Base-by-base conservation (phyloP, 352 stramenopile genomes). In the Phytopythium kandeliae region DNA sequence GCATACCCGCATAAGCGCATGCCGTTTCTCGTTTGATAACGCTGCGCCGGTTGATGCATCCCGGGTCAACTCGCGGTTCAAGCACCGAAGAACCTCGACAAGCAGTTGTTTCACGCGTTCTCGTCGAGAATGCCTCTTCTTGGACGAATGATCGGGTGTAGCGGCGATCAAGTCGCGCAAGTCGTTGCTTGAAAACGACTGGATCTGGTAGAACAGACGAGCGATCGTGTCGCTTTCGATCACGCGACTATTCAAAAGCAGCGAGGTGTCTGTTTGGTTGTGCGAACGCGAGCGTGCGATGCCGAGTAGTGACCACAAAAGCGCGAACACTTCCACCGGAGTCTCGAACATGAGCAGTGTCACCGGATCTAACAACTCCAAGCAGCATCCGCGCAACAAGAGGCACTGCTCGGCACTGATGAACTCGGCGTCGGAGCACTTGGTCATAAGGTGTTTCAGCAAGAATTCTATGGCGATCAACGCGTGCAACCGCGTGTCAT, bases 271-370 rank as follows among this genome's bases (percentile, higher is more conserved):
- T 26, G 35, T 13, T 54, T 48, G n/a, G 26, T 37, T 31, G 17
- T 26, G 15, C 8, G n/a, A 15, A 24, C 8, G 31, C 25, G 24
- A 22, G 15, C 8, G 35, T 43, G 15, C 21, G 42, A 22, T 33
- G 13, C 62, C 35, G 36, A 74, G 38, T n/a, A 57, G 24, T 48
- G 31, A 26, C 46, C 66, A 60, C 26, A 85, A 43, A n/a, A 66
- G 65, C 24, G 55, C 53, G 11, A 89, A 53, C 1, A 85, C 51
- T n/a, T 72, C 60, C 12, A 59, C 66, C 2, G 78, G 78, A 24
- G 62, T 69, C 41, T 86, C 71, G 38, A 85, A 85, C 7, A 83
- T 62, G 5, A 89, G 57, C 40, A 89, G 54, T 25, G 75, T 71
- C 19, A 59, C 69, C 25, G 72, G 71, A 26, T 85, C 58, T 19